These are phyloP conservation scores for Amesomyces nigricolor DNA, from an alignment of 2,329 filamentous ascomycete genomes.

Conservation along the genomic window DNA sequence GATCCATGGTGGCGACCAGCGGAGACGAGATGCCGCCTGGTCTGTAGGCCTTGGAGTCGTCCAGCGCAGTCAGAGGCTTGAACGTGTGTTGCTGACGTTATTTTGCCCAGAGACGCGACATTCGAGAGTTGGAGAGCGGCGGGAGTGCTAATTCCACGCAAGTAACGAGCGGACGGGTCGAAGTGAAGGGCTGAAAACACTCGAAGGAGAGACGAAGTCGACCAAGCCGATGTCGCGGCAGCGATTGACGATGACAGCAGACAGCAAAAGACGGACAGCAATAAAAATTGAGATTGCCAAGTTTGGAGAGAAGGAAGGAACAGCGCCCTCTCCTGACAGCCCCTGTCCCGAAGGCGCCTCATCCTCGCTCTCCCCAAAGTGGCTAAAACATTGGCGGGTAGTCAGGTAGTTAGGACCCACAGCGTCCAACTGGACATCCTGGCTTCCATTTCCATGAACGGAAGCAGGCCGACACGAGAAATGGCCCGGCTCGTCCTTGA, in stretches of 20 bases:
- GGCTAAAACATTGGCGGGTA: constrained; percentile 2
- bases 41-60: constrained; percentile 5
- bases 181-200: neutral
- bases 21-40: constrained; percentile 10
- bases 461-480: no score
- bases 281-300: constrained; percentile 9
- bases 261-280: neutral
- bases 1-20: constrained; percentile 12
- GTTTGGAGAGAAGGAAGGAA: neutral
- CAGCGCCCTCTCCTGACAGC: neutral
- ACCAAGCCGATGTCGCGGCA: constrained; percentile 63
- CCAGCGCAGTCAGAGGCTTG: neutral
- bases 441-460: no score
- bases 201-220: constrained; percentile 62
- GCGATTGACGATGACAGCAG: constrained; percentile 48
- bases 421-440: neutral
- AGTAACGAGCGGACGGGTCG: neutral
- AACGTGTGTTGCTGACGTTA: neutral
- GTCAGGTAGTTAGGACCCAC: neutral
- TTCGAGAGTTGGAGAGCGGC: neutral
- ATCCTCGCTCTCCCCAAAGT: neutral
- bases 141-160: neutral
- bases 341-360: neutral
- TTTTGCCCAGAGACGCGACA: constrained; percentile 1
- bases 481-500: neutral